phyloP scores from a whole-genome alignment of 805 yeast species.

The Nematodospora valgi region DNA sequence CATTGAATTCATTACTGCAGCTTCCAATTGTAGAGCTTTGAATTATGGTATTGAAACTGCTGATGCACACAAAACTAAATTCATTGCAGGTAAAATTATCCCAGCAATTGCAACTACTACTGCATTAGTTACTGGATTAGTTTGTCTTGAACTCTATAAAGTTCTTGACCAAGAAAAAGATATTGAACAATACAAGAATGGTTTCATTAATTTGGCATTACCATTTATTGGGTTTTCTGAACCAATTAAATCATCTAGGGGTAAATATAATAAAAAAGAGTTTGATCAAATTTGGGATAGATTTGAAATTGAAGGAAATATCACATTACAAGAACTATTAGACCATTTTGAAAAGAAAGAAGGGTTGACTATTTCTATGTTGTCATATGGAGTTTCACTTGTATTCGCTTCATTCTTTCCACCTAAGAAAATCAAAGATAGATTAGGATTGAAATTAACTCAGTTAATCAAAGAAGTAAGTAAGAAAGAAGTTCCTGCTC shows the following conservation, averaged over 20 bases:
- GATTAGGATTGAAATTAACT: conserved; percentile 64
- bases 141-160: conserved; percentile 87
- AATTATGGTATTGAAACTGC: conserved; percentile 88
- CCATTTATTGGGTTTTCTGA: conserved; percentile 97
- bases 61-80: conserved; percentile 86
- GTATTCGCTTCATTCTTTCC: conserved; percentile 94
- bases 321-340: conserved; percentile 70
- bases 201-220: conserved; percentile 85
- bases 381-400: conserved; percentile 85
- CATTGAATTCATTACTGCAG: conserved; percentile 92
- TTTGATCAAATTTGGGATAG: conserved; percentile 96
- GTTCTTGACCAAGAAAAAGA: conserved; percentile 72
- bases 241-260: conserved; percentile 83
- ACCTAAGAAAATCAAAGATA: conserved; percentile 80
- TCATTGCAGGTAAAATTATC: conserved; percentile 96
- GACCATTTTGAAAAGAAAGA: conserved; percentile 76
- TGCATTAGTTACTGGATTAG: conserved; percentile 94
- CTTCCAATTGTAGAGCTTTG: conserved; percentile 93
- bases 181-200: conserved; percentile 87
- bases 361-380: conserved; percentile 85
- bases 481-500: conserved; percentile 73
- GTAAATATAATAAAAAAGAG: conserved; percentile 71
- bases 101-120: conserved; percentile 99
- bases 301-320: conserved; percentile 74
- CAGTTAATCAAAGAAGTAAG: conserved; percentile 80